phyloP scores from a whole-genome alignment of 768 basidiomycete genomes.

The Lactarius akahatsu region DNA sequence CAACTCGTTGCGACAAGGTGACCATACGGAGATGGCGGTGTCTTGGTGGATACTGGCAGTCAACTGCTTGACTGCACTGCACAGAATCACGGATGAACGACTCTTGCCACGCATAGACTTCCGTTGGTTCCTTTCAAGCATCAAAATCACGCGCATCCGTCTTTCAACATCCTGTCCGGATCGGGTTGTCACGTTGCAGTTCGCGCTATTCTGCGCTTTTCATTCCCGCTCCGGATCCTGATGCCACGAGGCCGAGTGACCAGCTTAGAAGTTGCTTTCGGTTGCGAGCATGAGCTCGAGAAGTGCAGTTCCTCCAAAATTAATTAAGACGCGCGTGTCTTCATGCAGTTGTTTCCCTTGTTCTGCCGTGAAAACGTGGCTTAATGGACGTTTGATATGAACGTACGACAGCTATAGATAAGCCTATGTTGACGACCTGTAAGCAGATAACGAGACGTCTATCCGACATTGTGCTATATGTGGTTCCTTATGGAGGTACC shows the following conservation, averaged over 20 bases:
- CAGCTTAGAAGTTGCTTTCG: conserved; percentile 12
- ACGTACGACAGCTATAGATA: conserved; percentile 11
- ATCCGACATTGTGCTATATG: not conserved
- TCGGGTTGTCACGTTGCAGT: conserved; percentile 11
- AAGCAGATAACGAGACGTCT: conserved; percentile 6
- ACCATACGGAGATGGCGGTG: conserved; percentile 15
- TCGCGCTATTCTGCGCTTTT: not conserved
- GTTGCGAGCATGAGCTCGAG: conserved; percentile 14
- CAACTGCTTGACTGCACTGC: not conserved
- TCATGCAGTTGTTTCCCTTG: conserved; percentile 7
- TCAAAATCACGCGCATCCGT: not conserved
- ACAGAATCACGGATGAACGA: not conserved
- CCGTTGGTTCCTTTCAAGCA: not conserved
- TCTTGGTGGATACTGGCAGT: conserved; percentile 2
- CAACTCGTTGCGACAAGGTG: not conserved
- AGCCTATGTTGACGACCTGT: conserved; percentile 7
- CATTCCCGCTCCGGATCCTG: conserved; percentile 15
- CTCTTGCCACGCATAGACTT: not conserved
- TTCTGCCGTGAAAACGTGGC: conserved; percentile 14
- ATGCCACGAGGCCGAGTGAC: conserved; percentile 1
- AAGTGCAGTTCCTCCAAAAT: conserved; percentile 4
- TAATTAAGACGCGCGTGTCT: not conserved
- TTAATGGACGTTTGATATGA: conserved; percentile 6
- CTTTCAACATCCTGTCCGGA: not conserved
- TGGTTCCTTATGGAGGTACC: conserved; percentile 6